A percentile compares a stretch with the other conserved stretches of the same genome.
phyloP scores from a whole-genome alignment of 225 moss, liverwort and hornwort species.

The Pleurozium schreberi region DNA sequence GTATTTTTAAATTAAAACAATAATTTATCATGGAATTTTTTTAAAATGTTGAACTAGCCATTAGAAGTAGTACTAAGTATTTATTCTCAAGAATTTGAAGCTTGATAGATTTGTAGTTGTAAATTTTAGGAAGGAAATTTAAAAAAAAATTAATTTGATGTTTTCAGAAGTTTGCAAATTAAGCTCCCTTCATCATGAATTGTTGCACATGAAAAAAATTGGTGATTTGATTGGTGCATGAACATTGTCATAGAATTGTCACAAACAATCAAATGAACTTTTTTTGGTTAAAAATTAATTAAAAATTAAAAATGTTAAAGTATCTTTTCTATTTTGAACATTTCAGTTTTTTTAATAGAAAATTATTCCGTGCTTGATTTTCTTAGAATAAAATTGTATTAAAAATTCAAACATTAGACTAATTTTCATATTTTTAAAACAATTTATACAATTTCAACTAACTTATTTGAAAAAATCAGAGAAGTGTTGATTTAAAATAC shows the following conservation, averaged over 20 bases:
- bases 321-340: too few relatives aligned
- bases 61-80: fast-evolving
- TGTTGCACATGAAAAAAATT: background rate
- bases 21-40: too few relatives aligned
- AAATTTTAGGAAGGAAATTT: fast-evolving
- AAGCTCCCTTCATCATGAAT: background rate
- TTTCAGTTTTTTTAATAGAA: too few relatives aligned
- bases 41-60: too few relatives aligned
- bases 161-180: background rate
- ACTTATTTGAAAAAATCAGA: background rate
- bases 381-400: fast-evolving
- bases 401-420: background rate
- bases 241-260: background rate
- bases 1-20: too few relatives aligned
- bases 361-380: too few relatives aligned
- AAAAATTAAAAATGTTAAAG: too few relatives aligned
- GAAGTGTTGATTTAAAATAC: background rate
- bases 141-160: fast-evolving
- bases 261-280: too few relatives aligned
- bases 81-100: background rate
- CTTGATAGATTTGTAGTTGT: background rate
- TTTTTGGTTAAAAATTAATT: too few relatives aligned
- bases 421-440: background rate
- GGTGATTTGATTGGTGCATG: background rate
- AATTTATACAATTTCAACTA: background rate